A percentile compares a stretch with the other conserved stretches of the same genome.
Evolutionary conservation across 129 eudicot species (phyloP).

Genomic region (Tagetes erecta): DNA sequence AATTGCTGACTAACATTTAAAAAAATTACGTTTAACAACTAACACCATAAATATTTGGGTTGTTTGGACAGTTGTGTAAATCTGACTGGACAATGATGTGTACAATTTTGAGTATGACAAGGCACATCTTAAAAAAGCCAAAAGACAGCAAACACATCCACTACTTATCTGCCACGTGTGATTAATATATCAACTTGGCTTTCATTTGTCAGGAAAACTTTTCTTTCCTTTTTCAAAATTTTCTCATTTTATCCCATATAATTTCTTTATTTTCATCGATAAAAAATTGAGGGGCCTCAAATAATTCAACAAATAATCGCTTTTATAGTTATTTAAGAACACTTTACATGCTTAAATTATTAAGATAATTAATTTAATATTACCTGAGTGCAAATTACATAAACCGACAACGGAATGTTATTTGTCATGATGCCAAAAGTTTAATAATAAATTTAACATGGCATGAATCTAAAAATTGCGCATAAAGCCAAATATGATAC

Average conservation of each 20-base stretch:
- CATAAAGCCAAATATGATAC: too few relatives aligned
- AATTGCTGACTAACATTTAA: too few relatives aligned
- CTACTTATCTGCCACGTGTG: conserved; percentile 38
- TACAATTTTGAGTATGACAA: conserved; percentile 35
- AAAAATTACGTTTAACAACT: too few relatives aligned
- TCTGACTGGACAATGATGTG: conserved; percentile 50
- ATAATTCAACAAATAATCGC: background rate
- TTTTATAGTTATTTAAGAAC: background rate
- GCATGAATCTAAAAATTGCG: too few relatives aligned
- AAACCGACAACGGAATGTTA: too few relatives aligned
- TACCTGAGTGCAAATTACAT: too few relatives aligned
- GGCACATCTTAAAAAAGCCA: conserved; percentile 22
- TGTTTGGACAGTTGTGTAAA: conserved; percentile 36
- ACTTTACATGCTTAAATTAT: conserved; percentile 4
- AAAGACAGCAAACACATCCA: conserved; percentile 30
- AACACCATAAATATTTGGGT: conserved; percentile 21
- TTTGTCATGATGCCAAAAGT: too few relatives aligned
- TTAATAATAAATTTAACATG: too few relatives aligned
- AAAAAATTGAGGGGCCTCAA: background rate
- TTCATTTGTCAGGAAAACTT: conserved; percentile 29
- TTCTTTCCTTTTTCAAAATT: conserved; percentile 7
- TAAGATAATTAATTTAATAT: background rate
- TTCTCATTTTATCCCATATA: conserved; percentile 13
- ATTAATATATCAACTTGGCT: conserved; percentile 8
- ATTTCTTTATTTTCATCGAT: background rate